phyloP scores from a whole-genome alignment of 257 asterid genomes.

The Solanum pimpinellifolium region DNA sequence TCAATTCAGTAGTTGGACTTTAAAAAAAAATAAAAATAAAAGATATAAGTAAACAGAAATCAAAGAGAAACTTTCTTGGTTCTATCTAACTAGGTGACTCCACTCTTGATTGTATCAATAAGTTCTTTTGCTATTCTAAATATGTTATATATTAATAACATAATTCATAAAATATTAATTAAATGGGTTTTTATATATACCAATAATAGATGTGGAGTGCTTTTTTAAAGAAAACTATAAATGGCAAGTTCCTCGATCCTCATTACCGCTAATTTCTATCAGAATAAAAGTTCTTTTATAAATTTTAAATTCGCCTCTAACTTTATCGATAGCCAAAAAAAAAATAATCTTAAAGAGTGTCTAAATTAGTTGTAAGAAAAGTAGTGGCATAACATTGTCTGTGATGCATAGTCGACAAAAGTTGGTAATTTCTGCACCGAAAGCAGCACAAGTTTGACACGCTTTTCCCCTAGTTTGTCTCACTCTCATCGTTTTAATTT shows the following conservation, averaged over 20 bases:
- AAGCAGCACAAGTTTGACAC: not conserved
- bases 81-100: not conserved
- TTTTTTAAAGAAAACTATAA: too few relatives aligned
- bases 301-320: too few relatives aligned
- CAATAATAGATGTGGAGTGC: not conserved
- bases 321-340: not conserved
- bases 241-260: rapidly evolving
- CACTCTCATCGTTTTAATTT: not conserved
- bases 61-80: not conserved
- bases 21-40: too few relatives aligned
- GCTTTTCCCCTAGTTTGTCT: not conserved
- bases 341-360: not conserved
- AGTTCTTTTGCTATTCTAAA: not conserved
- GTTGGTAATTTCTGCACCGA: not conserved
- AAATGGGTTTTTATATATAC: not conserved
- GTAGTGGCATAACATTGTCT: not conserved
- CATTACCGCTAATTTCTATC: too few relatives aligned
- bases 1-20: not conserved
- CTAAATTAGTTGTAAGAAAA: not conserved
- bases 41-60: too few relatives aligned
- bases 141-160: not conserved
- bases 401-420: not conserved
- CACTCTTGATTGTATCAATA: not conserved
- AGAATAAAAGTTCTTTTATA: too few relatives aligned
- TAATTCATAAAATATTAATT: not conserved